Evolutionary conservation across 257 asterid genomes (phyloP), one percentile per base, ranked within the genome.

Genomic region (Lantana camara): DNA sequence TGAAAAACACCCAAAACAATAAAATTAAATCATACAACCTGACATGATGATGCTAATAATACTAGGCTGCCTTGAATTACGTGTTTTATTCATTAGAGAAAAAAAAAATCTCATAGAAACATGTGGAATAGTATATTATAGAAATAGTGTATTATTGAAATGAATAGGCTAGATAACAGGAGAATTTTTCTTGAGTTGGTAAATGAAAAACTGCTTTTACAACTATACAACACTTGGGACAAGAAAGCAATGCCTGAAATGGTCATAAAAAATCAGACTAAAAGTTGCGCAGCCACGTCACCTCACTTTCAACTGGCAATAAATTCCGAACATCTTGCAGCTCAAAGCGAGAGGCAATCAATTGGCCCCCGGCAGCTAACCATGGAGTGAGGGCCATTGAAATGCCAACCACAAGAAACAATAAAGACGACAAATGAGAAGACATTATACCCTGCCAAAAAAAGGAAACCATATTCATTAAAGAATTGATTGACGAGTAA

Each of bases 331-430:
- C 95, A 79, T 87, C 95, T 29, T 87, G 90, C 56, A 78, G 86
- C 76, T 85, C 93, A 76, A 87, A 87, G 47, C 86, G 90, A 77
- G 95, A 85, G 60, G 95, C 95, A 76, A 87, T 76, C 61, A 87
- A 64, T 67, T 87, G 95, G 68, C 95, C 95, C 66, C 93, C 95
- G 54, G 95, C 95, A 67, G 95, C 95, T 75, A 87, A 71, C 77
- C 79, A 87, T 54, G 95, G 95, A 38, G 95, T 87, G 51, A 87
- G 73, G 59, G 95, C 95, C 95, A 87, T 87, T 68, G 95, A 87
- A 69, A 87, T 71, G 29, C 95, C 95, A 46, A 87, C 95, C 53
- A 87, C 93, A 21, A 87, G 95, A 81, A 87, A 87, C 63, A 87
- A 67, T 75, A 87, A 69, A 23, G 95, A 87, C 1, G 95, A 85